Conservation (phyloP, 2,329 filamentous ascomycete species). For the Parascedosporium putredinis region DNA sequence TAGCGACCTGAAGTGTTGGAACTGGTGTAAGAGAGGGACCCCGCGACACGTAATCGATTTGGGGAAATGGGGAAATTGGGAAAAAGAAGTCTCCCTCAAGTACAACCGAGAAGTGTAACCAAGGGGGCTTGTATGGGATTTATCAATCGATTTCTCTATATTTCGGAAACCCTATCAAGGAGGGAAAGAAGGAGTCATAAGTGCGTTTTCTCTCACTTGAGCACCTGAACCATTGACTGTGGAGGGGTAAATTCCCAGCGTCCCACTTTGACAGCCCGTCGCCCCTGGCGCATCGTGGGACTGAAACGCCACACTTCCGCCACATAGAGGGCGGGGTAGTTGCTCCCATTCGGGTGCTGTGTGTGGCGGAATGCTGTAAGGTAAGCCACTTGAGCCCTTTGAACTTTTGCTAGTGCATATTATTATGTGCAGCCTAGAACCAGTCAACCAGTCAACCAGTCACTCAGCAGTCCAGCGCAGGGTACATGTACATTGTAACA, state of each 20-base stretch:
- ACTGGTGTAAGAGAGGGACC: not conserved
- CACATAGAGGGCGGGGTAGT: slow-evolving; percentile 1
- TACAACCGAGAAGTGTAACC: not conserved
- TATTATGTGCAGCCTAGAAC: too few relatives aligned
- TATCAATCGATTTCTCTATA: slow-evolving; percentile 4
- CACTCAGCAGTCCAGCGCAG: not conserved
- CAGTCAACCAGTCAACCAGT: too few relatives aligned
- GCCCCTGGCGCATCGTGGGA: not conserved
- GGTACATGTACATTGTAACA: not conserved
- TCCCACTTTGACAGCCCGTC: not conserved
- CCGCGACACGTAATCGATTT: not conserved
- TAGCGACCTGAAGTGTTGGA: not conserved
- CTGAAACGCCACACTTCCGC: not conserved
- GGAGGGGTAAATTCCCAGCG: slow-evolving; percentile 2
- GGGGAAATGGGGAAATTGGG: not conserved
- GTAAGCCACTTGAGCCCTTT: too few relatives aligned
- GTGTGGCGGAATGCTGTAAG: too few relatives aligned
- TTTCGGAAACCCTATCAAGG: slow-evolving; percentile 5
- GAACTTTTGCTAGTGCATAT: not conserved
- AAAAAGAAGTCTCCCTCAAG: not conserved
- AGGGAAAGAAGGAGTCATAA: not conserved
- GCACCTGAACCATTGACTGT: not conserved
- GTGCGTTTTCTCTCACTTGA: not conserved
- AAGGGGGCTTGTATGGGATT: slow-evolving; percentile 3
- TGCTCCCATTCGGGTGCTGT: too few relatives aligned